These are phyloP conservation scores for Spergularia marina DNA, from an alignment of 148 eudicot species.

Conservation along the genomic window DNA sequence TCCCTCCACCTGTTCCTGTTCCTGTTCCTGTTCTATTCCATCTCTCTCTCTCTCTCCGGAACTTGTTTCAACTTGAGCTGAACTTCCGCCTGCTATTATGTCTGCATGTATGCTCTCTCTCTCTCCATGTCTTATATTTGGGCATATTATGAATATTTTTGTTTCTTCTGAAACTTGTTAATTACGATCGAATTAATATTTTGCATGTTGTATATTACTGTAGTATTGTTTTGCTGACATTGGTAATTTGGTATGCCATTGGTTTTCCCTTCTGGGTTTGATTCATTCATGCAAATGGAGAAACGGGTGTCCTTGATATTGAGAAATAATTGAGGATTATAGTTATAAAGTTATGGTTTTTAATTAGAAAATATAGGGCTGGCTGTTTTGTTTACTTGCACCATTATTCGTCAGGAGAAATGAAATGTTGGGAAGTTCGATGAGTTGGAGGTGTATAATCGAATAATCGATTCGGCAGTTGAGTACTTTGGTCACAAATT, in stretches of 20 bases:
- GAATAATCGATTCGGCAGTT: background rate
- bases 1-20: constrained; percentile 17
- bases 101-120: constrained; percentile 25
- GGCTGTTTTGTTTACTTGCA: background rate
- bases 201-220: background rate
- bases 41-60: background rate
- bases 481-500: background rate
- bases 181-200: constrained; percentile 1
- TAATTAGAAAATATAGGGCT: background rate
- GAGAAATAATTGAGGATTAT: background rate
- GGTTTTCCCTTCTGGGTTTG: constrained; percentile 17
- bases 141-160: background rate
- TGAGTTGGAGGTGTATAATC: background rate
- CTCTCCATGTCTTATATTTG: background rate
- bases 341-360: background rate
- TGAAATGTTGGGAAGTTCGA: background rate
- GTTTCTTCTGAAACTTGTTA: background rate
- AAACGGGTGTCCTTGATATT: background rate
- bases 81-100: constrained; percentile 21
- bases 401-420: background rate
- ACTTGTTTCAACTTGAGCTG: background rate
- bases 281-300: background rate
- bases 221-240: background rate
- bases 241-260: constrained; percentile 1
- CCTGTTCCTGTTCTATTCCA: constrained; percentile 7